phyloP scores from a whole-genome alignment of 1,139 yeast species.

The Schwanniomyces etchellsii region DNA sequence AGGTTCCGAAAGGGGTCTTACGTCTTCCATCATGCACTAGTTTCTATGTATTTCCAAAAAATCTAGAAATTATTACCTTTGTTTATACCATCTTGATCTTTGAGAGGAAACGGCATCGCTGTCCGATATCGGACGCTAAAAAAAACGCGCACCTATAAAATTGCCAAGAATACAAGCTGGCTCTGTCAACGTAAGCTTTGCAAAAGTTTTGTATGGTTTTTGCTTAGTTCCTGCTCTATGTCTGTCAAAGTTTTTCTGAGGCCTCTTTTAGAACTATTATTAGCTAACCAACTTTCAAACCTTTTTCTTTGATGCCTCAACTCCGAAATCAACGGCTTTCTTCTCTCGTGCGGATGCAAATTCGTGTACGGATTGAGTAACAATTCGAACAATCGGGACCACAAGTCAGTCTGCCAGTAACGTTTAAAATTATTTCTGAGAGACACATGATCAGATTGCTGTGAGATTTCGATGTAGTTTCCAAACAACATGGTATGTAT shows the following conservation, averaged over 20 bases:
- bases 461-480: slow-evolving; percentile 45
- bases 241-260: slow-evolving; percentile 13
- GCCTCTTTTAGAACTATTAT: slow-evolving; percentile 12
- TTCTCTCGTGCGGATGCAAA: slow-evolving; percentile 7
- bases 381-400: slow-evolving; percentile 64
- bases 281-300: slow-evolving; percentile 42
- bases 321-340: slow-evolving; percentile 36
- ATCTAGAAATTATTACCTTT: too few species aligned
- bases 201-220: slow-evolving; percentile 10
- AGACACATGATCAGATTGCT: slow-evolving; percentile 15
- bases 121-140: too few species aligned
- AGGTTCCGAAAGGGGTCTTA: neutral
- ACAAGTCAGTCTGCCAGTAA: slow-evolving; percentile 71
- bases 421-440: slow-evolving; percentile 52
- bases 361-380: slow-evolving; percentile 53
- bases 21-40: neutral
- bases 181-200: too few species aligned
- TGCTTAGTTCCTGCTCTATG: slow-evolving; percentile 19
- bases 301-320: slow-evolving; percentile 30
- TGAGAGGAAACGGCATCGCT: too few species aligned
- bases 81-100: too few species aligned
- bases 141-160: too few species aligned
- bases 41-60: too few species aligned
- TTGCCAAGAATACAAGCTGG: too few species aligned
- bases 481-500: slow-evolving; percentile 73